These are phyloP conservation scores for Antitrichia curtipendula DNA, from an alignment of 225 moss, liverwort and hornwort genomes.

Conservation along the genomic window DNA sequence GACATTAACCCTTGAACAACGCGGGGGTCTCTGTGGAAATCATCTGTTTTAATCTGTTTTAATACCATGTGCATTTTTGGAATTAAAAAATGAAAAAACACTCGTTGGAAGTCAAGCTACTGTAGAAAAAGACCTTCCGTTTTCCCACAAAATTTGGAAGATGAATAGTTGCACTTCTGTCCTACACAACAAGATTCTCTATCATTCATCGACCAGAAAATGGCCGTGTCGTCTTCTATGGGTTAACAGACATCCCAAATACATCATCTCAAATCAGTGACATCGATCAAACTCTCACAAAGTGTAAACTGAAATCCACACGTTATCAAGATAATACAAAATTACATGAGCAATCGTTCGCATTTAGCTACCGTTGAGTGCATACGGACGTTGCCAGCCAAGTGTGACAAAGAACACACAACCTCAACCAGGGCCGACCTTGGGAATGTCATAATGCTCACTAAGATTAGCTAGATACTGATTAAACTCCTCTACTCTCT, in stretches of 20 bases:
- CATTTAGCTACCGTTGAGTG: neutral
- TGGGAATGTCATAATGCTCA: conserved; percentile 90
- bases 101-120: no score
- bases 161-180: no score
- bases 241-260: neutral
- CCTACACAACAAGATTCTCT: no score
- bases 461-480: conserved; percentile 79
- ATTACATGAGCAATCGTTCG: neutral
- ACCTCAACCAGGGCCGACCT: conserved; percentile 62
- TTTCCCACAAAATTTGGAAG: no score
- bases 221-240: no score
- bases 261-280: neutral
- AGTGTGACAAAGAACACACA: neutral
- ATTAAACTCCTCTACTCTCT: conserved; percentile 85
- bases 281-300: neutral
- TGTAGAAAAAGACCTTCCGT: no score
- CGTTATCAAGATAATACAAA: neutral
- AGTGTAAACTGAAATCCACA: neutral
- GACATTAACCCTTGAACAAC: no score
- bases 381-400: neutral
- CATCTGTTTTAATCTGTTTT: no score
- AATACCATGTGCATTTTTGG: no score
- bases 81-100: no score
- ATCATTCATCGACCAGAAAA: no score
- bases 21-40: no score